Conservation (phyloP, 208 protist genomes). For the Acanthamoeba divionensis region DNA sequence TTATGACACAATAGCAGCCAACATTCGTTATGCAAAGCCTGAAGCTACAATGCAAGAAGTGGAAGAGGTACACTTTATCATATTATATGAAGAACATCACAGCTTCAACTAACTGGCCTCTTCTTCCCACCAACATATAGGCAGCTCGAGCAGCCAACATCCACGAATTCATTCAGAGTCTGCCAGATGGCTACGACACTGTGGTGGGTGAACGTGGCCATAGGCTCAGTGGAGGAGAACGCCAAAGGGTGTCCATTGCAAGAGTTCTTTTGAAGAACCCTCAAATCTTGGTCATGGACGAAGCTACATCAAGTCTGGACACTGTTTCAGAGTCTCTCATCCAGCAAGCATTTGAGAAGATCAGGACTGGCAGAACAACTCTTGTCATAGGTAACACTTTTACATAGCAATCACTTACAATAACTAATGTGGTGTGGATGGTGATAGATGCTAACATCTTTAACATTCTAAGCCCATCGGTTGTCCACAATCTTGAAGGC, state of each 20-base stretch:
- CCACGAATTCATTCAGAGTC: slow-evolving; percentile 69
- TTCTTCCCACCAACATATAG: neutral
- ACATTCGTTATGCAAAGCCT: slow-evolving; percentile 33
- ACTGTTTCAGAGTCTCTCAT: slow-evolving; percentile 68
- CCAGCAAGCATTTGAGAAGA: slow-evolving; percentile 57
- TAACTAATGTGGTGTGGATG: neutral
- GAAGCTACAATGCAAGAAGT: slow-evolving; percentile 46
- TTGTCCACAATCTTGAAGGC: slow-evolving; percentile 65
- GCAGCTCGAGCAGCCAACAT: slow-evolving; percentile 63
- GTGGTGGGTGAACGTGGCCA: slow-evolving; percentile 78
- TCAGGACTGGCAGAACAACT: slow-evolving; percentile 60
- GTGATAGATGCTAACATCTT: neutral
- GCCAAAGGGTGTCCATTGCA: slow-evolving; percentile 83
- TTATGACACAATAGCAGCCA: slow-evolving; percentile 59
- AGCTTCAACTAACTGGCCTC: neutral
- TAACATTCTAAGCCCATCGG: neutral
- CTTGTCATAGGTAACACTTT: slow-evolving; percentile 63
- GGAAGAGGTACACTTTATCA: neutral
- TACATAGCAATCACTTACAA: neutral
- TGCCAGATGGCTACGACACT: slow-evolving; percentile 76
- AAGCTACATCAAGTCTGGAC: slow-evolving; percentile 80
- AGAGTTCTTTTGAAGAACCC: slow-evolving; percentile 71
- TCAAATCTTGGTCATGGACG: slow-evolving; percentile 79
- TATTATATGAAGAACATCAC: neutral
- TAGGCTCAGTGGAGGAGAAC: slow-evolving; percentile 74